Evolutionary conservation across 371 early-diverging fungal genomes (phyloP), one percentile per base, ranked within the genome.

Genomic region (Mortierella sp.): DNA sequence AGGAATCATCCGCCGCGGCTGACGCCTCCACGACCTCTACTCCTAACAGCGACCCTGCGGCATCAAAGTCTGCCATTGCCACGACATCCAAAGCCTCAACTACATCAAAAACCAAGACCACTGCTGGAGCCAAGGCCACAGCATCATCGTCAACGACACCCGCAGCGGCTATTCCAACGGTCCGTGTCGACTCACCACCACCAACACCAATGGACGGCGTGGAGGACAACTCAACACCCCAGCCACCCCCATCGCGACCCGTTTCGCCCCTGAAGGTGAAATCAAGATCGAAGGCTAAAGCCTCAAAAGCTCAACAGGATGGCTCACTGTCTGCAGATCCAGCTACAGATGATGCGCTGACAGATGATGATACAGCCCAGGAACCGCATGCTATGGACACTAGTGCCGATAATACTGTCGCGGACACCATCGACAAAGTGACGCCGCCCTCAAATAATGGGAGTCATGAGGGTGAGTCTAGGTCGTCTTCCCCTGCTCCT

Each of bases 101-200:
- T 4, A 14, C 32, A 60, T 10, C 65, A 18, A 65, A 65, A 65
- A 38, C 38, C 1, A 65, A 65, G 41, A 18, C 35, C 3, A 2
- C 65, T 14, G 16, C 65, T 38, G 32, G 38, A 32, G 4, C 38
- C 41, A 65, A 65, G 24, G 18, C 38, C 18, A 10, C 38, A 21
- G 65, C 8, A 32, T 18, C 65, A 35, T 65, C 65, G 21, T 41
- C 65, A 10, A 7, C 65, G 38, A 18, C 65, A 65, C 38, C 68
- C 46, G 12, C 54, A 16, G 65, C 51, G 43, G 44, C 77, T 11
- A 70, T 55, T n/a, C 84, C 81, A 46, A 49, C 71, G 41, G 84
- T 84, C 6, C 65, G 76, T 48, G 70, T 84, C 14, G 84, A 84
- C 14, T 82, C 86, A 1, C 86, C 79, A 32, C 74, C 79, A 56